A percentile compares a stretch with the other conserved stretches of the same genome.
phyloP scores from a whole-genome alignment of 352 stramenopile species.

The Phytophthora fragariaefolia region DNA sequence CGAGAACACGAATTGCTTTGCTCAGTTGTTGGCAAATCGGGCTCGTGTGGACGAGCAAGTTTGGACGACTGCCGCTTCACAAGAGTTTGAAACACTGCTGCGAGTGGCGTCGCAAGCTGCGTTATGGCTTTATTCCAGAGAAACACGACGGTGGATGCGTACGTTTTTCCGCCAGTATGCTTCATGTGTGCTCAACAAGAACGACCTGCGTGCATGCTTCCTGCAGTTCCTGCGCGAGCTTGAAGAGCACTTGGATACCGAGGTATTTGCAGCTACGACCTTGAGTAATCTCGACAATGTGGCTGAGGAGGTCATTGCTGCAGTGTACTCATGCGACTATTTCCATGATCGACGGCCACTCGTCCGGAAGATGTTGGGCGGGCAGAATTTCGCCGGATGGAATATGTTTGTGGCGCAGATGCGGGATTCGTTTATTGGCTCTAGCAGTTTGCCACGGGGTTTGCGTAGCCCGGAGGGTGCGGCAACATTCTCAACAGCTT shows the following conservation, averaged over 20 bases:
- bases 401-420: constrained; percentile 66
- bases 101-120: constrained; percentile 44
- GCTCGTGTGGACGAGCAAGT: constrained; percentile 19
- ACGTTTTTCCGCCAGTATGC: constrained; percentile 54
- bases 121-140: constrained; percentile 60
- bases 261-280: constrained; percentile 51
- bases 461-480: not conserved
- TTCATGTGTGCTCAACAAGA: constrained; percentile 47
- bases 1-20: constrained; percentile 57
- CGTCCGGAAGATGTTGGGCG: constrained; percentile 59
- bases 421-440: constrained; percentile 62
- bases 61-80: constrained; percentile 19
- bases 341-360: constrained; percentile 51
- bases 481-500: constrained; percentile 6
- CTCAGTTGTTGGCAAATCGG: constrained; percentile 50
- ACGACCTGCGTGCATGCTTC: constrained; percentile 50
- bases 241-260: constrained; percentile 51
- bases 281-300: constrained; percentile 51
- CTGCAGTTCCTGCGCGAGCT: constrained; percentile 48
- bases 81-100: constrained; percentile 50
- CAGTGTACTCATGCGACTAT: constrained; percentile 60
- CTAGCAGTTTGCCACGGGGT: constrained; percentile 6
- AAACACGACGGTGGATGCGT: constrained; percentile 51
- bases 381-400: constrained; percentile 64
- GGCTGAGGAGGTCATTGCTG: constrained; percentile 69